Base-by-base conservation (phyloP, 2,329 filamentous ascomycete species). In the Stagonosporopsis tanaceti region DNA sequence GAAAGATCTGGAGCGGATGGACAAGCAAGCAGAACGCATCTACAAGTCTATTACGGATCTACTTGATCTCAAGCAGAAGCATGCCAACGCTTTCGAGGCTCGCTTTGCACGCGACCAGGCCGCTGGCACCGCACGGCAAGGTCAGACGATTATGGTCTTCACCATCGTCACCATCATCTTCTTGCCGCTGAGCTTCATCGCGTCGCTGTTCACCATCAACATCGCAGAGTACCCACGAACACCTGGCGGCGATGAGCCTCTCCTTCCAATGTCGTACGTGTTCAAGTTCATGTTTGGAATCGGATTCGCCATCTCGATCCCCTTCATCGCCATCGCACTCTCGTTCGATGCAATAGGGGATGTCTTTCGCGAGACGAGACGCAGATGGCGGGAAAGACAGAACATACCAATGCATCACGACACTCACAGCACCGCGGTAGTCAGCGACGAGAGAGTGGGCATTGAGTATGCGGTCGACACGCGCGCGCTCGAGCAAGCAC, bases 31-130 rank as follows among this genome's bases (percentile, higher is more conserved):
- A 0, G 79, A 83, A 55, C 80, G 82, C 22, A 84, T 88, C 59
- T 88, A 88, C 66, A 76, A 81, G 40, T 84, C 81, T 54, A 81
- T 89, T 41, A 87, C 84, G 0, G 84, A 89, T 62, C 76, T 89
- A 5, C 81, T 90, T 0, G 87, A 89, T 61, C 79, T 89, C 1
- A 90, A 90, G 66, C 87, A 90, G 65, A 89, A 89, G 70, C 86
- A 89, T 56, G 86, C 86, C 61, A 89, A 89, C 72, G 86, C 85
- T 0, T 84, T 88, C 44, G 87, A 89, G 68, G 87, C 87, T 1
- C 82, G 86, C 2, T 88, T 84, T 50, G 82, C 84, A 0, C 78
- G 83, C 17, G 84, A 88, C 47, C 86, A 88, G 70, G 87, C 87
- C 0, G 81, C 84, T 2, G 83, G 84, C 1, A 87, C 87, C 0